Base-by-base conservation (phyloP, 805 yeast genomes). In the Wickerhamiella occidentalis region DNA sequence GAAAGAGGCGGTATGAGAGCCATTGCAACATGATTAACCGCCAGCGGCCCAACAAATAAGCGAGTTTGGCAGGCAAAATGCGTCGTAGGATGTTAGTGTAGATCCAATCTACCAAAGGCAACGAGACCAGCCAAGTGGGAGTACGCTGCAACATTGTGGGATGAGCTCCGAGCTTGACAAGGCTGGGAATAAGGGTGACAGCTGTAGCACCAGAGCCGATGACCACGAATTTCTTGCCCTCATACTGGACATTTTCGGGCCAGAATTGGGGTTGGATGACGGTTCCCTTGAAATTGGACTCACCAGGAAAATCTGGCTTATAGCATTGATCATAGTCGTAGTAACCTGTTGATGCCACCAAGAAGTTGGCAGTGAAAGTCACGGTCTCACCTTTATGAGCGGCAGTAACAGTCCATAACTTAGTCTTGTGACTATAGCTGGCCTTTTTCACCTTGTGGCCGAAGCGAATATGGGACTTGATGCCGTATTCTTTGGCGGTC, bases 61-160 rank as follows among this genome's bases (percentile, higher is more conserved):
- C 48, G 23, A 45, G 43, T 28, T 37, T 26, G 8, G 40, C 8
- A 11, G 48, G 48, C 11, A 45, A 23, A 11, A 45, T n/a, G 7
- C 37, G 21, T 4, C 48, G 17, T 21, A 45, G 19, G 3, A 37
- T 11, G n/a, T 37, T 3, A 7, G 29, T 36, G 28, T 45, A 45
- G 17, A 37, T 28, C 38, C 48, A 26, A 30, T 45, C 43, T 6
- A 37, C 42, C 6, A 25, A 28, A 8, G 43, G 48, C 43, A 45
- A 12, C 13, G 36, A 22, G 12, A 45, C 18, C n/a, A 45, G 48
- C 36, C 37, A 45, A 6, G 48, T 37, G 29, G 48, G 48, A 18
- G 48, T 45, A 18, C 48, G 42, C 48, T 45, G 48, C 26, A 45
- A 43, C 48, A 45, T 45, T 3, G 48, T 45, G n/a, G 40, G 42